phyloP scores from a whole-genome alignment of 257 asterid genomes.

The Solanum arcanum region DNA sequence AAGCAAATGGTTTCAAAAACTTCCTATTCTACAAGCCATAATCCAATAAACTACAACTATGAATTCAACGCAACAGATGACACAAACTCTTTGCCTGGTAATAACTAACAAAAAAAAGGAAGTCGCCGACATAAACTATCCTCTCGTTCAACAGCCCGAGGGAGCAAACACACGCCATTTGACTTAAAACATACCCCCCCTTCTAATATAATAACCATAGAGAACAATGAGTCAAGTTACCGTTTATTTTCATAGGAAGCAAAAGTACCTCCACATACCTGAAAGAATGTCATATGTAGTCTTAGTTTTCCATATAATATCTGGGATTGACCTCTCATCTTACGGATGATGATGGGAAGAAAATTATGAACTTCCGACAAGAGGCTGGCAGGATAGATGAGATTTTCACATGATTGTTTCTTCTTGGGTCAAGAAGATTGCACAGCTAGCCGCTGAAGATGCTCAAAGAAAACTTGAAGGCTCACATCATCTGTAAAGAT shows the following conservation, averaged over 20 bases:
- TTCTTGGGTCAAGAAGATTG: slow-evolving; percentile 55
- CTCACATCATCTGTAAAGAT: slow-evolving; percentile 95
- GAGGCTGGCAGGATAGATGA: background rate
- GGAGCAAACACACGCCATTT: background rate
- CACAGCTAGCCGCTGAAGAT: slow-evolving; percentile 91
- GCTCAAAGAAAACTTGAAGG: slow-evolving; percentile 84
- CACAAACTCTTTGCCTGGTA: background rate
- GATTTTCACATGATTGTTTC: background rate
- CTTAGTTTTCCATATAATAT: slow-evolving; percentile 1
- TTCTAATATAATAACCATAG: background rate
- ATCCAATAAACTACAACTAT: background rate
- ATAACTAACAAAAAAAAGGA: background rate
- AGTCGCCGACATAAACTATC: background rate
- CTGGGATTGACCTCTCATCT: slow-evolving; percentile 4
- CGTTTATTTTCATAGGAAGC: background rate
- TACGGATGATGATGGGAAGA: background rate
- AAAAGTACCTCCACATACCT: background rate
- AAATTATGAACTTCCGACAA: background rate
- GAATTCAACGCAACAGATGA: background rate
- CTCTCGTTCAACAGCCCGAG: background rate
- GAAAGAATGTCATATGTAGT: slow-evolving; percentile 6
- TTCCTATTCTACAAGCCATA: background rate
- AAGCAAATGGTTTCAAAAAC: background rate
- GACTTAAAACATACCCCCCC: background rate
- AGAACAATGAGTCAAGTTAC: background rate